Base-by-base conservation (phyloP, 257 asterid genomes). In the Leptodermis oblonga region DNA sequence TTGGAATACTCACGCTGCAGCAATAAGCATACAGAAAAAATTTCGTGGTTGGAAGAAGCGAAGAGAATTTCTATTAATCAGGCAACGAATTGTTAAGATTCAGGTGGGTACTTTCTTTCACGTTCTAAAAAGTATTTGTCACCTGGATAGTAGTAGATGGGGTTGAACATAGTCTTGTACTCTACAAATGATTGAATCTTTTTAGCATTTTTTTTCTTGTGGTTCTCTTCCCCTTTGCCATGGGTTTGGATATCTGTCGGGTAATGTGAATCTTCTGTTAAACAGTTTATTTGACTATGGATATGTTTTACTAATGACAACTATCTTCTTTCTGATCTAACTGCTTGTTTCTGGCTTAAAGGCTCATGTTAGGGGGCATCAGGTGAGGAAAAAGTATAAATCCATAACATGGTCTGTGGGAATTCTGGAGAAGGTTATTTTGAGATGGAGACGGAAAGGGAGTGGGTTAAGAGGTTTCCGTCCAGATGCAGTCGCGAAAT, bases 291-390 rank as follows among this genome's bases (percentile, higher is more conserved):
- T 42, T 45, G 53, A 25, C 52, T 1, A 41, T 39, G 23, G 41
- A 17, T 41, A 7, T 0, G 12, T n/a, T 46, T 60, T 48, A 43
- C 51, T 41, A 60, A 15, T 61, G 18, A 36, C 13, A 12, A 49
- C 13, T 61, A 23, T 34, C 17, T 36, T 51, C 46, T 45, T 11
- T 73, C 60, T 30, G 43, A 42, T 63, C 81, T 82, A 81, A 82
- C 77, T 41, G 73, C 68, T 65, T 79, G 54, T 74, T 74, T 74
- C 60, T 81, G 77, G 76, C 67, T 62, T 62, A 10, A 67, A 92
- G 98, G 98, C 98, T 81, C 98, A 88, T 86, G 92, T 93, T 42
- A 88, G 98, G 83, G 98, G 98, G 48, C 97, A 93, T 77, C 98
- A 93, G 76, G 98, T 69, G 25, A 90, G 98, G 86, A 90, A 88